Evolutionary conservation across 2,329 filamentous ascomycete genomes (phyloP).

Genomic region (Colletotrichum neosansevieriae): DNA sequence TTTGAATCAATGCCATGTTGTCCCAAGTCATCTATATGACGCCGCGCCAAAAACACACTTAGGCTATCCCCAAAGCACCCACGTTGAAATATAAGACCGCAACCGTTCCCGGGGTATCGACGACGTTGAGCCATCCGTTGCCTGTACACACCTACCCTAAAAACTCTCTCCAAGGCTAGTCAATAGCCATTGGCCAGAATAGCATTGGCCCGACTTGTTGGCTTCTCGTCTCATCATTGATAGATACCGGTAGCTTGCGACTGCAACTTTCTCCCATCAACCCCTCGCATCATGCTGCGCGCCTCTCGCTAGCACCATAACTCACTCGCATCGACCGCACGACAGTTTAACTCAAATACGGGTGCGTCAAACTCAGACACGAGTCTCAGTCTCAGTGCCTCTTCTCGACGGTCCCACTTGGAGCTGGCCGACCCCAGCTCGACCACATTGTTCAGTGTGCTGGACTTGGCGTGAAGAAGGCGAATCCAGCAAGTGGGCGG

Average conservation of each 20-base stretch:
- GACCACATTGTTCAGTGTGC: slow-evolving; percentile 2
- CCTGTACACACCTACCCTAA: slow-evolving; percentile 3
- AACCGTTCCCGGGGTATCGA: slow-evolving; percentile 34
- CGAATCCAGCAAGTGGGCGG: slow-evolving; percentile 14
- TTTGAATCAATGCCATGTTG: slow-evolving; percentile 16
- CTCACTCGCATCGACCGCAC: neutral
- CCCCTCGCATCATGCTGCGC: slow-evolving; percentile 8
- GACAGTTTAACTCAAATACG: slow-evolving; percentile 2
- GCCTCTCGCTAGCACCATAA: neutral
- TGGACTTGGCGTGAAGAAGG: slow-evolving; percentile 26
- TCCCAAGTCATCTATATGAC: slow-evolving; percentile 1
- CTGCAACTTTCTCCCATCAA: slow-evolving; percentile 2
- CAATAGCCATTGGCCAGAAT: neutral
- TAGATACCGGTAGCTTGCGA: neutral
- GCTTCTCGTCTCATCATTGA: neutral
- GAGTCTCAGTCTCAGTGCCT: slow-evolving; percentile 34
- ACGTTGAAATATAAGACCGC: slow-evolving; percentile 40
- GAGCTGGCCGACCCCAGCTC: slow-evolving; percentile 11
- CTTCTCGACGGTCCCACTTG: slow-evolving; percentile 17
- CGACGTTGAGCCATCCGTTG: slow-evolving; percentile 32
- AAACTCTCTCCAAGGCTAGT: slow-evolving; percentile 20
- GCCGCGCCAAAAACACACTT: slow-evolving; percentile 5
- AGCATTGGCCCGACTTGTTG: slow-evolving; percentile 2
- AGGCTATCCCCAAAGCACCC: slow-evolving; percentile 16
- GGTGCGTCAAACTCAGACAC: slow-evolving; percentile 33